phyloP scores from a whole-genome alignment of 169 alveolate species.

The Eimeria falciformis region DNA sequence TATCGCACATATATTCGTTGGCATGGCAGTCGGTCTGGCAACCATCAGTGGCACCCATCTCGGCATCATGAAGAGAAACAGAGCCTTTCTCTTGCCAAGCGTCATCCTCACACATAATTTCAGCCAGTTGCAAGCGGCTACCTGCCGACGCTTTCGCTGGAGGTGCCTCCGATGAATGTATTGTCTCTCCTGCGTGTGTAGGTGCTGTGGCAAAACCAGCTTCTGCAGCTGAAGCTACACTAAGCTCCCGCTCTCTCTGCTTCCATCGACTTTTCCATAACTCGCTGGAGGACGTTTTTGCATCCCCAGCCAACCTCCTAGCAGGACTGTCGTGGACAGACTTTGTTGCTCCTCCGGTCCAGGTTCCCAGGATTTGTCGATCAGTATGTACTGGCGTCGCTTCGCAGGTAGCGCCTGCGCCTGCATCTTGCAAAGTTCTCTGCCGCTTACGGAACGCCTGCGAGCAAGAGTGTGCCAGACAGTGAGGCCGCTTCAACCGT shows the following conservation, averaged over 20 bases:
- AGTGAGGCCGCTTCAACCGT: no score
- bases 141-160: not conserved
- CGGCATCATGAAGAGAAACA: constrained; percentile 15
- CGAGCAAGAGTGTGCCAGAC: not conserved
- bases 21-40: not conserved
- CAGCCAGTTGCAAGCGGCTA: not conserved
- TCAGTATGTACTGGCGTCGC: not conserved
- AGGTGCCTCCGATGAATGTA: not conserved
- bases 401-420: not conserved
- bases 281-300: not conserved
- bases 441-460: constrained; percentile 37
- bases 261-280: not conserved
- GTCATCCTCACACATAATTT: constrained; percentile 16
- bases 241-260: constrained; percentile 2
- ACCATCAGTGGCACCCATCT: not conserved
- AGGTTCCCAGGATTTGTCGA: not conserved
- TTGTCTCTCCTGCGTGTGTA: not conserved
- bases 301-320: not conserved
- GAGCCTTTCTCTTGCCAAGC: constrained; percentile 52
- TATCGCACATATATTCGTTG: constrained; percentile 2
- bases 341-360: not conserved
- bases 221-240: constrained; percentile 9
- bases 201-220: not conserved
- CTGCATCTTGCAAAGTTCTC: constrained; percentile 4
- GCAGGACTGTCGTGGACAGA: not conserved